A percentile compares a stretch with the other conserved stretches of the same genome.
Conservation (phyloP, 768 basidiomycete genomes). For the Pisolithus sp. region DNA sequence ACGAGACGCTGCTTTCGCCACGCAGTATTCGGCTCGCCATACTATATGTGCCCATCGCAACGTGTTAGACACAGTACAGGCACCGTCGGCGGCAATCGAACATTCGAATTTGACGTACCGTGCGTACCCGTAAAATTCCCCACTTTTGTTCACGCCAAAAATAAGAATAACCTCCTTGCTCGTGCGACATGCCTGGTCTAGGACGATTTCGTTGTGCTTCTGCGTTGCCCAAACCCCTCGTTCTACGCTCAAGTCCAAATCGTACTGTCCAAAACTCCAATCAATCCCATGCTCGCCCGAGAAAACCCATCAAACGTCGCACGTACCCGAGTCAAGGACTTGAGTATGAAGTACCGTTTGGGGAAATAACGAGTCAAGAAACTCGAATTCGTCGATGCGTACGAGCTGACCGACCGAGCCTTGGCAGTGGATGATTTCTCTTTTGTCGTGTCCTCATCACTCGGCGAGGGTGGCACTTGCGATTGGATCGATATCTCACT, state of each 20-base stretch:
- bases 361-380: conserved; percentile 74
- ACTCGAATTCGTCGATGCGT: conserved; percentile 79
- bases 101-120: conserved; percentile 39
- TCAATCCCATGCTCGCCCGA: background rate
- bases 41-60: conserved; percentile 18
- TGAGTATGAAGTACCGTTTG: conserved; percentile 87
- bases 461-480: conserved; percentile 26
- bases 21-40: conserved; percentile 63
- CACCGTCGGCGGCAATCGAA: background rate
- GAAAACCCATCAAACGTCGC: background rate
- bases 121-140: conserved; percentile 93
- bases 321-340: conserved; percentile 74
- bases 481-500: conserved; percentile 7
- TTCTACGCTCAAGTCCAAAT: conserved; percentile 74
- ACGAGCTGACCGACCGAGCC: conserved; percentile 52
- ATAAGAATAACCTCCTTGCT: conserved; percentile 82
- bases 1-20: conserved; percentile 46
- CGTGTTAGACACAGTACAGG: background rate
- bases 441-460: conserved; percentile 32
- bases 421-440: conserved; percentile 2
- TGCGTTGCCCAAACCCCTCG: conserved; percentile 89
- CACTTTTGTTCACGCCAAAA: conserved; percentile 90
- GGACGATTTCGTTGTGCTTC: conserved; percentile 81
- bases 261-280: conserved; percentile 40
- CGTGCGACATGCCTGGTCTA: conserved; percentile 92